A percentile compares a stretch with the other conserved stretches of the same genome.
Conservation (phyloP, 441 rosid species). For the Kokia cookei region DNA sequence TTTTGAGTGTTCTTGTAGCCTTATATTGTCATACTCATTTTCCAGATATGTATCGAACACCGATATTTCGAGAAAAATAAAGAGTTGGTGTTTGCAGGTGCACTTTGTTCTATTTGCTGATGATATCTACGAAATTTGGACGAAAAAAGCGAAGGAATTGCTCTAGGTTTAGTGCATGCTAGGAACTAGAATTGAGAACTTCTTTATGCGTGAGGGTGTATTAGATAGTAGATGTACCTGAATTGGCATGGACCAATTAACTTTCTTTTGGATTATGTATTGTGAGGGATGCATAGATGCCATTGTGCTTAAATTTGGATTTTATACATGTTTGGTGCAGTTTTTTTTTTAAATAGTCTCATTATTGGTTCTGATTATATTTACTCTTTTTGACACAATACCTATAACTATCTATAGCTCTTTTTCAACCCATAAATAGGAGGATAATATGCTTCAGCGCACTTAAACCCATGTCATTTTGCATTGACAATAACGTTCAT, state of each 20-base stretch:
- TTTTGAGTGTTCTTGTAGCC: background rate
- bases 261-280: background rate
- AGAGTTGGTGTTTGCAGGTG: background rate
- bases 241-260: background rate
- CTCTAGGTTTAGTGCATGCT: background rate
- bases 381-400: no score
- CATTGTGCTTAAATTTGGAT: background rate
- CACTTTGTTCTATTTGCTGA: background rate
- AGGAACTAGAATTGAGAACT: background rate
- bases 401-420: rapidly evolving
- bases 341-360: no score
- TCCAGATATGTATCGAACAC: no score
- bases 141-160: background rate
- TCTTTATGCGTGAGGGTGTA: background rate
- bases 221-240: background rate
- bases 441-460: rapidly evolving
- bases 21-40: no score
- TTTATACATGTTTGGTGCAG: background rate
- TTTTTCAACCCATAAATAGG: no score
- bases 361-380: no score
- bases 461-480: rapidly evolving
- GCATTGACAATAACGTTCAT: no score
- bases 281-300: background rate
- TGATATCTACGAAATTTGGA: background rate
- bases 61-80: no score